Evolutionary conservation across 1,284 basidiomycete genomes (phyloP), one percentile per base, ranked within the genome.

Genomic region (Pascua guehoae): DNA sequence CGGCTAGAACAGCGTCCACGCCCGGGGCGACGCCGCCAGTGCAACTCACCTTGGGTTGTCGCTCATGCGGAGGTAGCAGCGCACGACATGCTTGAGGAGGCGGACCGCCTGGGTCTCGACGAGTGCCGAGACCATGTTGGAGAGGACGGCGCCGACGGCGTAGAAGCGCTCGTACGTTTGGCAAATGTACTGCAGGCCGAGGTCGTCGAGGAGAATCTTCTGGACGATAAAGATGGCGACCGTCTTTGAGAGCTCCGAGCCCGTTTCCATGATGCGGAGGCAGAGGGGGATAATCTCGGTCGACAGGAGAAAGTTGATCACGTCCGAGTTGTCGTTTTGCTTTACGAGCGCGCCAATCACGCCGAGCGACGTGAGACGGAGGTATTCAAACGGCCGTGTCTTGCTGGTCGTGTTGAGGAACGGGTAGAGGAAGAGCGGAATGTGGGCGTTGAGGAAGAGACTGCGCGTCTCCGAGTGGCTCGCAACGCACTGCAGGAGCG

Each of bases 201-300:
- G 93, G 78, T 99, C 96, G 74, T 99, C 96, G 53, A 98, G 83
- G 17, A 99, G 82, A 66, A 99, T 98, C 81, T 98, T 99, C 78
- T 99, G 96, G 3, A 99, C 96, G 71, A 99, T 99, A 78, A 99
- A 99, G 72, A 99, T 99, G 48, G 96, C 96, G 47, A 99, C 96
- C 0, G 96, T 99, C 80, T 99, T 99, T 63, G 88, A 92, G n/a
- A 99, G 84, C 70, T 99, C 96, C 8, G 93, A 96, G 47, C 96
- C 96, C 1, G 96, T 98, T 79, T 99, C 96, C 96, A 99, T 99
- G 78, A 99, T 99, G 52, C 96, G 88, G 51, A 99, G 84, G 74
- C 96, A 99, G 57, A 99, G 87, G 24, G 96, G 96, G 72, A 99
- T 99, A 76, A 98, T 99, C 81, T 99, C 96, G 51, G 96, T 99